phyloP scores from a whole-genome alignment of 495 filamentous ascomycete species.

The Aspergillus indologenus region DNA sequence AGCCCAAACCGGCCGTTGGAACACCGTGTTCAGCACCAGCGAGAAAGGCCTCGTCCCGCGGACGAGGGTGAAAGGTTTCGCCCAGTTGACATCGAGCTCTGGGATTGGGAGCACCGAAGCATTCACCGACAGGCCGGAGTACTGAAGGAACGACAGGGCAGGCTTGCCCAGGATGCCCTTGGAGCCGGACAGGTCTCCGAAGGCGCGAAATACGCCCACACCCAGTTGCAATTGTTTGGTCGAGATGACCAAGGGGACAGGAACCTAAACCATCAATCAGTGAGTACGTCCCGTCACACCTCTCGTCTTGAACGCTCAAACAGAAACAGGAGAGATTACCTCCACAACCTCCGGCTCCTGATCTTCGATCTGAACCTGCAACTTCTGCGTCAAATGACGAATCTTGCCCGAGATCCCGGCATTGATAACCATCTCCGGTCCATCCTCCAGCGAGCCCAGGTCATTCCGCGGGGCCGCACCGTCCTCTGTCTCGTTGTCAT shows the following conservation, averaged over 20 bases:
- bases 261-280: conserved; percentile 22
- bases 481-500: conserved; percentile 16
- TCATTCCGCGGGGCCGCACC: background rate
- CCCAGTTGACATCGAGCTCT: conserved; percentile 27
- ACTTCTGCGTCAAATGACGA: conserved; percentile 19
- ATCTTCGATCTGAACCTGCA: conserved; percentile 26
- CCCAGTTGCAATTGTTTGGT: conserved; percentile 32
- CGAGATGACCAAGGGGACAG: conserved; percentile 28
- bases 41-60: conserved; percentile 35
- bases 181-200: conserved; percentile 25
- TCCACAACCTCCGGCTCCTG: conserved; percentile 21
- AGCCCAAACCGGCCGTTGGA: conserved; percentile 28
- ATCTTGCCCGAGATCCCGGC: conserved; percentile 33
- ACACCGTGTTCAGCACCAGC: conserved; percentile 27
- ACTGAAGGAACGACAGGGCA: conserved; percentile 31
- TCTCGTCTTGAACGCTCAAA: background rate
- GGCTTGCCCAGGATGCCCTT: conserved; percentile 31
- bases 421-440: conserved; percentile 30
- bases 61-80: conserved; percentile 30
- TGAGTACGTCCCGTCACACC: no score
- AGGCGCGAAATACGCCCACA: conserved; percentile 27
- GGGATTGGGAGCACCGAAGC: conserved; percentile 32
- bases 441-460: conserved; percentile 1
- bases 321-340: conserved; percentile 18
- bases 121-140: conserved; percentile 26